Conservation (phyloP, 257 asterid genomes). For the Thymus mandschuricus region DNA sequence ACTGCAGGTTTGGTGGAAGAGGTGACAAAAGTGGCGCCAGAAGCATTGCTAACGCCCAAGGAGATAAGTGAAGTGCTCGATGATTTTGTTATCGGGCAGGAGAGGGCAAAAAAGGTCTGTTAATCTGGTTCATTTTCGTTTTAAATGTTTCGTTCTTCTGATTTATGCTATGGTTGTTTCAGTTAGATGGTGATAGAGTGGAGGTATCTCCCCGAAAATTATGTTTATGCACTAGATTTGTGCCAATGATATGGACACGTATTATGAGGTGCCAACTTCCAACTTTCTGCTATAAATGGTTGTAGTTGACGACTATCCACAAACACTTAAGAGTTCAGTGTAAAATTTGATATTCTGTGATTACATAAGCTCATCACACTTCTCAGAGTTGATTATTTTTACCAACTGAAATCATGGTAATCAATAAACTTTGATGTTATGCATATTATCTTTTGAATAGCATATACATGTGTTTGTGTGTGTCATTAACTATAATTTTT, state of each 20-base stretch:
- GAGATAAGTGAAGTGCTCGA: constrained; percentile 79
- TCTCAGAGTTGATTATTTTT: background rate
- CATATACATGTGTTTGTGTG: background rate
- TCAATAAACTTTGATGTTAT: background rate
- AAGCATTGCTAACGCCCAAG: constrained; percentile 76
- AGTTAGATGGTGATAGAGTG: background rate
- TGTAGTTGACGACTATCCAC: background rate
- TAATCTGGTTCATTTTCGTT: background rate
- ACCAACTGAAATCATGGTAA: constrained; percentile 15
- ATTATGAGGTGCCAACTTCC: background rate
- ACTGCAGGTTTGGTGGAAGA: constrained; percentile 27
- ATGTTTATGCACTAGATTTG: constrained; percentile 11
- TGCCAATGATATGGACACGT: constrained; percentile 5
- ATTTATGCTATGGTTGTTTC: constrained; percentile 14
- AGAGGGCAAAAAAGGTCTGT: constrained; percentile 78
- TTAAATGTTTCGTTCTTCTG: background rate
- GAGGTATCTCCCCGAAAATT: background rate
- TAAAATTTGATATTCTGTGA: background rate
- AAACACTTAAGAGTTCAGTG: constrained; percentile 1
- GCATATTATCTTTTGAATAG: background rate
- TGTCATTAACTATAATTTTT: background rate
- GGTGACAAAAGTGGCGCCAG: constrained; percentile 38
- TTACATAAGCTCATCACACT: background rate
- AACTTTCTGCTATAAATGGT: background rate
- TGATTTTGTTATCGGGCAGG: constrained; percentile 86